Evolutionary conservation across 2,329 filamentous ascomycete species (phyloP).

Genomic region (Claviceps citrina): DNA sequence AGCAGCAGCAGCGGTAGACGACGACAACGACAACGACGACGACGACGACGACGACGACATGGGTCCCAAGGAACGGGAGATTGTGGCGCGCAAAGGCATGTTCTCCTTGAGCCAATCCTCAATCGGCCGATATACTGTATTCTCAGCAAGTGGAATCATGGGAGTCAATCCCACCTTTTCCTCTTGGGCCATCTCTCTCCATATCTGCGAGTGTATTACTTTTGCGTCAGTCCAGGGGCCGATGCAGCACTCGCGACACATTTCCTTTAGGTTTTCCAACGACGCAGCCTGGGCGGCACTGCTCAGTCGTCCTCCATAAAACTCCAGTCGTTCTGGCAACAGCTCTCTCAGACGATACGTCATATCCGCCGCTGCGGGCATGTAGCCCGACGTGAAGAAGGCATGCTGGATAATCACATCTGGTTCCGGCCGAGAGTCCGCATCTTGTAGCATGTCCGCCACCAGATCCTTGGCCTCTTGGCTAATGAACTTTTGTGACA

Average conservation of each 20-base stretch:
- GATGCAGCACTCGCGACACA: slow-evolving; percentile 43
- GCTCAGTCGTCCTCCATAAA: slow-evolving; percentile 35
- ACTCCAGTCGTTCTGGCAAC: slow-evolving; percentile 41
- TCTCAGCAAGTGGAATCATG: slow-evolving; percentile 43
- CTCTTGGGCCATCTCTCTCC: slow-evolving; percentile 53
- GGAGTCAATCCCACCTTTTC: slow-evolving; percentile 51
- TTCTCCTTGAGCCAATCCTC: slow-evolving; percentile 45
- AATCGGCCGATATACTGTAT: slow-evolving; percentile 49
- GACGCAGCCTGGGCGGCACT: slow-evolving; percentile 30
- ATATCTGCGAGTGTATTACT: slow-evolving; percentile 38
- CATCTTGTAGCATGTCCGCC: slow-evolving; percentile 58
- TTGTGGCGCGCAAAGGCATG: slow-evolving; percentile 5
- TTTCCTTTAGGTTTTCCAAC: slow-evolving; percentile 36
- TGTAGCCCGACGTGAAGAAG: slow-evolving; percentile 64
- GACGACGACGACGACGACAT: slow-evolving; percentile 5
- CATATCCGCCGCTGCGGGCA: slow-evolving; percentile 48
- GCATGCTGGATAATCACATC: slow-evolving; percentile 65
- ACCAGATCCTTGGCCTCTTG: slow-evolving; percentile 65
- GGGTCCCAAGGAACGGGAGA: slow-evolving; percentile 2
- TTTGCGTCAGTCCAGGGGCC: slow-evolving; percentile 37
- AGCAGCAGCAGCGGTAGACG: slow-evolving; percentile 8
- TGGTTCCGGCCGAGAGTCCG: slow-evolving; percentile 58
- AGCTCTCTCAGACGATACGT: slow-evolving; percentile 40
- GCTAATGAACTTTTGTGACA: slow-evolving; percentile 54
- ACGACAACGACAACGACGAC: slow-evolving; percentile 3